Percentiles rank a stretch among this genome's conserved stretches.
Conservation (phyloP, 306 rosid genomes). For the Cucumis melo region DNA sequence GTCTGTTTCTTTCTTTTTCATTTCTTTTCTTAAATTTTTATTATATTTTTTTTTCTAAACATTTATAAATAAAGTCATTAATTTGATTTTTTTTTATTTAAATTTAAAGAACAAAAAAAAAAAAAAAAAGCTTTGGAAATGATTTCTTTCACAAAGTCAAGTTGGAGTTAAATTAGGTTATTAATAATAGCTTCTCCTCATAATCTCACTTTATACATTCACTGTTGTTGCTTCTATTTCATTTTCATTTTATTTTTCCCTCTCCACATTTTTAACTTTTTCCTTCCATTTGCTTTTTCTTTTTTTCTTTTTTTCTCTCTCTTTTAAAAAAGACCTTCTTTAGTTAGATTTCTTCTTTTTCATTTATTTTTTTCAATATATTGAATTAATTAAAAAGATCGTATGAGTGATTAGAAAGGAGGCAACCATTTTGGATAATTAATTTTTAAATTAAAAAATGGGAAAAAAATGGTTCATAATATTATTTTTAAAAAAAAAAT, state of each 20-base stretch:
- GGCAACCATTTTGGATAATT: too few relatives aligned
- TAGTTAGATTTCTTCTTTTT: too few relatives aligned
- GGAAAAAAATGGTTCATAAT: too few relatives aligned
- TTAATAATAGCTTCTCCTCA: background rate
- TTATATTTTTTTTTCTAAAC: background rate
- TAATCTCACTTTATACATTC: background rate
- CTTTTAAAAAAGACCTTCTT: too few relatives aligned
- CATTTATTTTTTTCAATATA: too few relatives aligned
- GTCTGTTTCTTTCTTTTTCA: constrained; percentile 30
- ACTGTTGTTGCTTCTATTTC: background rate
- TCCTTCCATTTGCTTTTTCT: too few relatives aligned
- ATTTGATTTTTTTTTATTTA: background rate
- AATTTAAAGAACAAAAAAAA: too few relatives aligned
- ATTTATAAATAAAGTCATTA: constrained; percentile 1
- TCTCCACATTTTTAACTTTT: background rate
- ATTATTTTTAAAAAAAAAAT: too few relatives aligned
- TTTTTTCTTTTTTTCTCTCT: too few relatives aligned
- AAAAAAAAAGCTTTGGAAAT: background rate
- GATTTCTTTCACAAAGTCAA: constrained; percentile 2
- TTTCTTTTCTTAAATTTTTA: background rate
- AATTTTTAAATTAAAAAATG: too few relatives aligned
- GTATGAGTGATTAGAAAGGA: too few relatives aligned
- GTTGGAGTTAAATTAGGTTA: constrained; percentile 4
- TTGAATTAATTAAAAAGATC: too few relatives aligned
- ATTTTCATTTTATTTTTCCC: background rate